Conservation (phyloP, 257 asterid genomes). For the Lithospermum erythrorhizon region DNA sequence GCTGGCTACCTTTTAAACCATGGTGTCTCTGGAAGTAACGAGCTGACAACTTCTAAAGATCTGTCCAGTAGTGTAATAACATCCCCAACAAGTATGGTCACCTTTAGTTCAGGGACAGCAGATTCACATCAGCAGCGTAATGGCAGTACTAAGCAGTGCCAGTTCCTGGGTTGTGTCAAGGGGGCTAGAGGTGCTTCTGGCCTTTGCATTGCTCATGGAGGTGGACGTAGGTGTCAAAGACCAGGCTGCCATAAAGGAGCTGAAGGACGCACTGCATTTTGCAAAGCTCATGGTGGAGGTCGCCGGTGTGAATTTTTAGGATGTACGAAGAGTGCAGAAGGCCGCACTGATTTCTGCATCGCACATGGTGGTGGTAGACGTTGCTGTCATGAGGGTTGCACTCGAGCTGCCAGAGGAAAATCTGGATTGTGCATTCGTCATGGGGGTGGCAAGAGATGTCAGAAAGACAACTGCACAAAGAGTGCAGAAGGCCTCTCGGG, state of each 20-base stretch:
- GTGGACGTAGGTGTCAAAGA: constrained; percentile 92
- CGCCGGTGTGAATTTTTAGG: constrained; percentile 79
- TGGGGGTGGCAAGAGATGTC: constrained; percentile 97
- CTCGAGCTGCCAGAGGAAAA: constrained; percentile 80
- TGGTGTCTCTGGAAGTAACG: constrained; percentile 23
- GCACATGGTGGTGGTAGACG: constrained; percentile 97
- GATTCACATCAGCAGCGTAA: constrained; percentile 50
- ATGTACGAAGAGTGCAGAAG: constrained; percentile 93
- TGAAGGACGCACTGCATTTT: constrained; percentile 91
- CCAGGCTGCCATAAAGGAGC: constrained; percentile 83
- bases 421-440: constrained; percentile 91
- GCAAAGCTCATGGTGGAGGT: constrained; percentile 98
- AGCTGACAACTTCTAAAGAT: constrained; percentile 31
- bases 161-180: constrained; percentile 69
- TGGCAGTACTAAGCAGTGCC: constrained; percentile 58
- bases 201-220: constrained; percentile 88
- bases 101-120: constrained; percentile 96
- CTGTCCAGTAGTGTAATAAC: constrained; percentile 46
- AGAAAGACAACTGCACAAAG: constrained; percentile 59
- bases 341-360: constrained; percentile 79
- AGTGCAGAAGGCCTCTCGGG: constrained; percentile 97
- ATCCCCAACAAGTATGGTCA: constrained; percentile 77
- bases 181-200: constrained; percentile 98
- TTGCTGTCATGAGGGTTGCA: constrained; percentile 62
- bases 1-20: constrained; percentile 30